These are phyloP conservation scores for Luffa acutangula DNA, from an alignment of 306 rosid genomes.

Conservation along the genomic window DNA sequence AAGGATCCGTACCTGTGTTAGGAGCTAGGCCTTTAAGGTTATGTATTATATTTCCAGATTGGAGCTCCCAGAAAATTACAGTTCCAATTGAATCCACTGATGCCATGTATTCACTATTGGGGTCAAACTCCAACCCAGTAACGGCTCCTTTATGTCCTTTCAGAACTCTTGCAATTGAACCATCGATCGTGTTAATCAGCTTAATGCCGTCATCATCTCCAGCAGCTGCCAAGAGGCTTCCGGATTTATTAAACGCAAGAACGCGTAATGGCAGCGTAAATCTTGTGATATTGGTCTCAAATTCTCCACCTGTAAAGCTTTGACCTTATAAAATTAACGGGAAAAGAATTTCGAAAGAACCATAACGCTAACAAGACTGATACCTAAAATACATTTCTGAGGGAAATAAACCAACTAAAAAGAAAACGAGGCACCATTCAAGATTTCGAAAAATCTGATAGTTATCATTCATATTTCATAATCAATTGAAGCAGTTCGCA, in stretches of 20 bases:
- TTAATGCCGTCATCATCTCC: conserved; percentile 97
- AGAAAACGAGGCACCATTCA: neutral
- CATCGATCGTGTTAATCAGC: conserved; percentile 81
- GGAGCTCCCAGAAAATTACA: conserved; percentile 75
- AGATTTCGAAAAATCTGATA: neutral
- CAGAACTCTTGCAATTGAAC: conserved; percentile 86
- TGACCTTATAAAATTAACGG: neutral
- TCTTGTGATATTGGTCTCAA: conserved; percentile 87
- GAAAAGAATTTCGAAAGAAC: neutral
- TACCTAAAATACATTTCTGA: neutral
- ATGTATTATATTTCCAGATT: conserved; percentile 54
- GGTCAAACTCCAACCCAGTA: conserved; percentile 77
- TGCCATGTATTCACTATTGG: conserved; percentile 77
- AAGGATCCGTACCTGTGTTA: conserved; percentile 48
- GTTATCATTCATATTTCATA: neutral
- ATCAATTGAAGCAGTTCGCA: neutral
- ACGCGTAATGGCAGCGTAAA: conserved; percentile 86
- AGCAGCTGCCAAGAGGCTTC: conserved; percentile 85
- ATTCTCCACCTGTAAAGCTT: conserved; percentile 60
- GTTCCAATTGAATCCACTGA: conserved; percentile 80
- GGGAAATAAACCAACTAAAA: neutral
- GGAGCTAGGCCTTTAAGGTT: conserved; percentile 77
- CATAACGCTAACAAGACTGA: neutral
- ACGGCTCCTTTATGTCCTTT: conserved; percentile 83
- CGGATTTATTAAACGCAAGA: conserved; percentile 74